These are phyloP conservation scores for Aspergillus spinulosporus DNA, from an alignment of 2,329 filamentous ascomycete species.

Conservation along the genomic window DNA sequence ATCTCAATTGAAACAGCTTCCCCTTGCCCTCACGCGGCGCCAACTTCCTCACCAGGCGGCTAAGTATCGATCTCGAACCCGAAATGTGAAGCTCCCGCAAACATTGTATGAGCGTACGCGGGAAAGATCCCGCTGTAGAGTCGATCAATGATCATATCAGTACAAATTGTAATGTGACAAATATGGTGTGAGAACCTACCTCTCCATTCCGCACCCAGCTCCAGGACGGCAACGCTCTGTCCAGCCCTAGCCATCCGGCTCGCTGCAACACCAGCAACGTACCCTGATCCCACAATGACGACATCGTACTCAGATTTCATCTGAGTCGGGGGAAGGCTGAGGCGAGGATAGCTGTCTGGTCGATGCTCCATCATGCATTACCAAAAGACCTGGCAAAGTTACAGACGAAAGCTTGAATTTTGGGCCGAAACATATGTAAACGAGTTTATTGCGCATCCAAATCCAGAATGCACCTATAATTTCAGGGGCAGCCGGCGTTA, in stretches of 20 bases:
- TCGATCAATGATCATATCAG: too few species aligned
- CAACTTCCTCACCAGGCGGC: slow-evolving; percentile 6
- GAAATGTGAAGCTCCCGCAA: slow-evolving; percentile 15
- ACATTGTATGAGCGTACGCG: slow-evolving; percentile 13
- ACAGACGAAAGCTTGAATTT: too few species aligned
- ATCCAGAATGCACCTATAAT: too few species aligned
- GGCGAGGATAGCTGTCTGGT: slow-evolving; percentile 2
- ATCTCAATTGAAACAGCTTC: slow-evolving; percentile 63
- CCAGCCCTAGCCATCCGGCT: slow-evolving; percentile 63
- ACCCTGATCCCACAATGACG: slow-evolving; percentile 68
- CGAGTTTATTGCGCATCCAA: too few species aligned
- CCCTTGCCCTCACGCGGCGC: slow-evolving; percentile 48
- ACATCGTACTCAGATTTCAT: slow-evolving; percentile 55
- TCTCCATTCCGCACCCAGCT: slow-evolving; percentile 60
- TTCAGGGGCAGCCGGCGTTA: too few species aligned
- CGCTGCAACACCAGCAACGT: slow-evolving; percentile 66
- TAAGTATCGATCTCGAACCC: slow-evolving; percentile 3
- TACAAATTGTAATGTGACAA: neutral
- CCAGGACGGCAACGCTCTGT: slow-evolving; percentile 64
- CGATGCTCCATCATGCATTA: slow-evolving; percentile 20
- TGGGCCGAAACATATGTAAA: too few species aligned
- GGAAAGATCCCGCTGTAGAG: slow-evolving; percentile 13
- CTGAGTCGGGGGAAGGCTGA: neutral
- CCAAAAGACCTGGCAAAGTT: too few species aligned
- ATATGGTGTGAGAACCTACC: neutral